Evolutionary conservation across 805 yeast genomes (phyloP), one percentile per base, ranked within the genome.

Genomic region (Metschnikowia anglica): DNA sequence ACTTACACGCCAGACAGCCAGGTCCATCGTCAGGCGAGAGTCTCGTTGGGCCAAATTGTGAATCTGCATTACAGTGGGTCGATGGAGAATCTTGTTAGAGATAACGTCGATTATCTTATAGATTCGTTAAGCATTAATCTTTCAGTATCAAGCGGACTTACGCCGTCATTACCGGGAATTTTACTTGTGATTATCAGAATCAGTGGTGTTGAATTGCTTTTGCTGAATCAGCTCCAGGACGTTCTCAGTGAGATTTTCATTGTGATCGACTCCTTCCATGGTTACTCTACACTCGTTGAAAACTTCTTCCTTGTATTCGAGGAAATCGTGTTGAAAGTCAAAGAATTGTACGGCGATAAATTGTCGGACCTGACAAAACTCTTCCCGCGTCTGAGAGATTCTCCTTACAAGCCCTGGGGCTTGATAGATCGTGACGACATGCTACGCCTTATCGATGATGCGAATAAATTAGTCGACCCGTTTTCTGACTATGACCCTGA

Each of bases 191-290:
- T 91, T 34, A 72, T 88, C 21, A 78, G 74, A 50, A 70, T 89
- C 19, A 82, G 90, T 0, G 97, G 97, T 0, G 66, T 75, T 8
- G 68, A 76, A 23, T 67, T 88, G 18, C 66, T 88, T 11, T 71
- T 74, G 24, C 49, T 58, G 8, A 68, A 68, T 44, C 87, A 80
- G 46, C 70, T 91, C 39, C 77, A 72, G 38, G 98, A 91, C 60
- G 72, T 91, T 1, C 67, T 91, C 15, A 76, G 80, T 36, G 79
- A 89, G 3, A 74, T 88, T 48, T 88, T 91, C 60, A 78, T 82
- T 15, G 65, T 90, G 26, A 70, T 91, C 37, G 98, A 91, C 63
- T 71, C 81, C 40, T 91, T 84, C 56, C 96, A 90, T 63, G 95
- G 91, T 0, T 91, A 91, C 60, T 67, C 81, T 2, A 68, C 72